Percentiles rank a stretch among this genome's conserved stretches.
Evolutionary conservation across 148 eudicot genomes (phyloP).

Genomic region (Selenicereus undatus): DNA sequence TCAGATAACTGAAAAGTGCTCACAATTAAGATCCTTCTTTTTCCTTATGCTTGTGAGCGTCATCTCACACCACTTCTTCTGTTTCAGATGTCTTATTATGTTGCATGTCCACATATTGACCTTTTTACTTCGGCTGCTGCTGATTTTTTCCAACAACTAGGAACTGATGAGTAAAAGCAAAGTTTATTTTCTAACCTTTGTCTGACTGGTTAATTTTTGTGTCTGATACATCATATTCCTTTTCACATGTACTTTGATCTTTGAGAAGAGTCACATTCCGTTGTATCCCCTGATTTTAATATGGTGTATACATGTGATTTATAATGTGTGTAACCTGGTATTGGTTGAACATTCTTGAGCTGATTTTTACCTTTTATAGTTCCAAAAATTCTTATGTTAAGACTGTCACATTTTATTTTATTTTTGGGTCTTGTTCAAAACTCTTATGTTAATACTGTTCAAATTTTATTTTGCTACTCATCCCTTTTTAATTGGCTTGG

Average conservation of each 20-base stretch:
- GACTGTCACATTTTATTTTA: too few species aligned
- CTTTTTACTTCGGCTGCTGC: constrained; percentile 72
- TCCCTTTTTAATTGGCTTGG: too few species aligned
- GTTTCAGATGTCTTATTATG: constrained; percentile 85
- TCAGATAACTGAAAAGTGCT: background rate
- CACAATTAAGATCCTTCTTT: background rate
- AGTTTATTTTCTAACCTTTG: background rate
- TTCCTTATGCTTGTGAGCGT: background rate
- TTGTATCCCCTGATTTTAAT: background rate
- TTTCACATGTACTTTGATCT: background rate
- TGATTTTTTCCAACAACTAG: constrained; percentile 92
- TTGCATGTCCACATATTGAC: constrained; percentile 86
- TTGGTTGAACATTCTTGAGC: background rate
- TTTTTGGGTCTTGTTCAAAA: too few species aligned
- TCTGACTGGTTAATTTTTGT: background rate
- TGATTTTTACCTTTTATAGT: background rate
- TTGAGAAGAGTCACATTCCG: background rate
- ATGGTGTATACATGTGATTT: background rate
- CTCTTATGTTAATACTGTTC: background rate
- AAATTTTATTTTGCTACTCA: background rate
- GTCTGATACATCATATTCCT: background rate
- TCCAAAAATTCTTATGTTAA: background rate
- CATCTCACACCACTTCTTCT: constrained; percentile 2
- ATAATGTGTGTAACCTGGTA: background rate
- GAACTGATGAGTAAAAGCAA: constrained; percentile 59